Conservation (phyloP, 1,284 basidiomycete genomes). For the Marasmius sp. region DNA sequence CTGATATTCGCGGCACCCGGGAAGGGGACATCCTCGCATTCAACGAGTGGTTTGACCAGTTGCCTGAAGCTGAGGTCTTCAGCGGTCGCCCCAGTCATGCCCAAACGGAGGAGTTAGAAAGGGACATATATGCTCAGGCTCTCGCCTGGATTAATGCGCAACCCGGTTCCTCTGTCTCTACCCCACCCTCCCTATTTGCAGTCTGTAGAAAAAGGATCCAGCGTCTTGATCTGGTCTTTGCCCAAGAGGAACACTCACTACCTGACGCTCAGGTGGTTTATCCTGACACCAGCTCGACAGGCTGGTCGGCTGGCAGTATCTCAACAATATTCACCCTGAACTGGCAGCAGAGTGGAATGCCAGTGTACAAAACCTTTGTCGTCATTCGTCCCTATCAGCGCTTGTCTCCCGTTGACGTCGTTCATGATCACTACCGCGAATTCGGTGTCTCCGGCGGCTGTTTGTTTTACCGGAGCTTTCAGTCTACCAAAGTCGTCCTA, state of each 20-base stretch:
- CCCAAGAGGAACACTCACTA: neutral
- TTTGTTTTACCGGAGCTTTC: neutral
- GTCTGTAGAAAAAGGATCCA: neutral
- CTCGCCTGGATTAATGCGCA: too few species aligned
- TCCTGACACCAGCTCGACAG: neutral
- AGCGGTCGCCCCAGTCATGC: too few species aligned
- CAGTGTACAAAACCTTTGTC: constrained; percentile 1
- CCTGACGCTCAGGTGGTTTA: constrained; percentile 7
- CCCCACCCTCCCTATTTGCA: too few species aligned
- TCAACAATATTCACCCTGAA: neutral
- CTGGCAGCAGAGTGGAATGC: neutral
- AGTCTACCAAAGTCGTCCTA: neutral
- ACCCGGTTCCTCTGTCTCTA: too few species aligned
- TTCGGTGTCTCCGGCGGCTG: constrained; percentile 7
- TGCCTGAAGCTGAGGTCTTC: too few species aligned
- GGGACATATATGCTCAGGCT: neutral
- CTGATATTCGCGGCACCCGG: constrained; percentile 19
- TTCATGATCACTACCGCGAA: neutral
- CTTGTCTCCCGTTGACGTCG: neutral
- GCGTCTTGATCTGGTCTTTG: neutral
- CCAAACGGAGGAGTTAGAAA: neutral
- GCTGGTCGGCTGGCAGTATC: constrained; percentile 3
- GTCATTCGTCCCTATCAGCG: neutral
- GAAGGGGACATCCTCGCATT: constrained; percentile 15
- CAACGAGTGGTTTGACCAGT: constrained; percentile 5